Conservation (phyloP, 768 basidiomycete genomes). For the Hydnomerulius pinastri region DNA sequence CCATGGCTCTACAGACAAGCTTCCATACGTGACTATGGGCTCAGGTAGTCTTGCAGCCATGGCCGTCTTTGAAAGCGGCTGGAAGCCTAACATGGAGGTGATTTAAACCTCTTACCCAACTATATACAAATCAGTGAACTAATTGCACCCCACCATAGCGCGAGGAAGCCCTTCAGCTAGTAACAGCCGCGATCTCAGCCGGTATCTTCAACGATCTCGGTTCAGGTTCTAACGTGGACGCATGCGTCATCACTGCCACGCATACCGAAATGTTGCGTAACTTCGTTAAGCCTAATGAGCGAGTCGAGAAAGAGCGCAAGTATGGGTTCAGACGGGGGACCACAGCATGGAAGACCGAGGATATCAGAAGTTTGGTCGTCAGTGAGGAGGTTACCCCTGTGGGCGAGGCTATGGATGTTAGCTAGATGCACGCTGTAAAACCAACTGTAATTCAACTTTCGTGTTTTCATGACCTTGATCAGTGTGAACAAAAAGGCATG, state of each 20-base stretch:
- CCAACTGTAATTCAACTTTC: conserved; percentile 7
- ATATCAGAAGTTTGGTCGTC: conserved; percentile 68
- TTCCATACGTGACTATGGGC: conserved; percentile 99
- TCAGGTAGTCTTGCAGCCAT: conserved; percentile 96
- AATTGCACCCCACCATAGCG: conserved; percentile 48
- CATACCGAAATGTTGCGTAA: conserved; percentile 93
- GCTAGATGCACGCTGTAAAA: conserved; percentile 40
- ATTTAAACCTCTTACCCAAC: conserved; percentile 19
- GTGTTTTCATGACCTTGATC: not conserved
- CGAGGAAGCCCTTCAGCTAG: conserved; percentile 78
- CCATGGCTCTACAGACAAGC: conserved; percentile 97
- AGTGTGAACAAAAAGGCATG: conserved; percentile 11
- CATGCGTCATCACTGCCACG: conserved; percentile 87
- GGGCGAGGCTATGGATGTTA: conserved; percentile 82
- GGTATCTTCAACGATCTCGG: conserved; percentile 99
- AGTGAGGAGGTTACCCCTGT: conserved; percentile 65
- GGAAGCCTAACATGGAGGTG: conserved; percentile 83
- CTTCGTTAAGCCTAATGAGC: conserved; percentile 88
- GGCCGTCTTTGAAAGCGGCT: conserved; percentile 92
- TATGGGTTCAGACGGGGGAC: conserved; percentile 81
- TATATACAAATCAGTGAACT: not conserved
- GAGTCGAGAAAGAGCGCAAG: conserved; percentile 73
- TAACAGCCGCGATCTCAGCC: conserved; percentile 84
- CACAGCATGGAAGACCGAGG: conserved; percentile 86
- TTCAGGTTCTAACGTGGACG: conserved; percentile 98